phyloP scores from a whole-genome alignment of 1,284 basidiomycete species.

The Phenoliferia sp. region DNA sequence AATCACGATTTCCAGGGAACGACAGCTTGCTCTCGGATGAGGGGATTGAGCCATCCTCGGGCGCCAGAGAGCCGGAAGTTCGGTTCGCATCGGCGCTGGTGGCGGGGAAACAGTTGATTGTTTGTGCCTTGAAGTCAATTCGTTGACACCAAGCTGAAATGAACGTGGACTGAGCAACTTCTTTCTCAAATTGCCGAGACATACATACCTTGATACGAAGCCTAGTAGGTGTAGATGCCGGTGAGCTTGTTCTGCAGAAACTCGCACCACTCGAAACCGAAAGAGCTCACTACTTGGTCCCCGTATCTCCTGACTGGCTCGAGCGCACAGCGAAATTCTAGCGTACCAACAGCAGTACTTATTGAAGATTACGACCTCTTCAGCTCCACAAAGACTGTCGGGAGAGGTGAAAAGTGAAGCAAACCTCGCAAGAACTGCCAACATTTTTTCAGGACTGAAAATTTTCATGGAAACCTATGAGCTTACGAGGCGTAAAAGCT shows the following conservation, averaged over 20 bases:
- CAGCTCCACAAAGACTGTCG: background rate
- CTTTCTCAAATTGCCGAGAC: too few relatives aligned
- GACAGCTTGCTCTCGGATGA: conserved; percentile 4
- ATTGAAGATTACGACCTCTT: background rate
- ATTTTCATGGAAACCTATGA: too few relatives aligned
- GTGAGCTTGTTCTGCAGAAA: background rate
- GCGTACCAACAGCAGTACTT: conserved; percentile 61
- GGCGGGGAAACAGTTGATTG: conserved; percentile 44
- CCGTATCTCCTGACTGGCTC: conserved; percentile 60
- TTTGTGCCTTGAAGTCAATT: conserved; percentile 59
- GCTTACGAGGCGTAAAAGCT: background rate
- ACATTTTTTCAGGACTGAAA: background rate
- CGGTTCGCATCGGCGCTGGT: conserved; percentile 1
- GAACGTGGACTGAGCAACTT: too few relatives aligned
- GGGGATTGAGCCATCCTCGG: background rate
- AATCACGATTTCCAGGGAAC: conserved; percentile 38
- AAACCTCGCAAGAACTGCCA: background rate
- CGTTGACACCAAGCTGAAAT: conserved; percentile 45
- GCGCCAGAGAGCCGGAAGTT: background rate
- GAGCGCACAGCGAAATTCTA: conserved; percentile 72
- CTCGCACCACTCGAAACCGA: too few relatives aligned
- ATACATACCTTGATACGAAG: background rate
- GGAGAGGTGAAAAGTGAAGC: background rate
- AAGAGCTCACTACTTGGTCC: background rate
- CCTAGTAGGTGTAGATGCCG: background rate